Percentiles rank a stretch among this genome's conserved stretches.
phyloP scores from a whole-genome alignment of 805 yeast genomes.

The Kockiozyma suomiensis region DNA sequence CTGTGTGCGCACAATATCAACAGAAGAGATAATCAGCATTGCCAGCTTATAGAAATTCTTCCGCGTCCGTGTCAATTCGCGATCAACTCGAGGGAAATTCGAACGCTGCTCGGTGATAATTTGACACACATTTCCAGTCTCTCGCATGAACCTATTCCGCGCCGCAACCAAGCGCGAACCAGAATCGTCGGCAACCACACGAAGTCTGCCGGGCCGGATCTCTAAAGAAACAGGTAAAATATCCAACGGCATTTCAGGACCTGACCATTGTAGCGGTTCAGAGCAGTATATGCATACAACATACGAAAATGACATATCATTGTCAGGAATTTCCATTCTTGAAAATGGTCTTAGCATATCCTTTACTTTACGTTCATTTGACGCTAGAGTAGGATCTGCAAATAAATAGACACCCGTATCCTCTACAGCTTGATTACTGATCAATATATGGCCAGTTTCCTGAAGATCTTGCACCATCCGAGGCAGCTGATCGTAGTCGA shows the following conservation, averaged over 20 bases:
- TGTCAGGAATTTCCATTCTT: conserved; percentile 13
- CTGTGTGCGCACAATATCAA: conserved; percentile 52
- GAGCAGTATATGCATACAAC: conserved; percentile 58
- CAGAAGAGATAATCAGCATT: conserved; percentile 63
- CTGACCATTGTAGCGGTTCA: conserved; percentile 91
- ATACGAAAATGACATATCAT: conserved; percentile 21
- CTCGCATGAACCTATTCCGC: conserved; percentile 58
- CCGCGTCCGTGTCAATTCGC: conserved; percentile 67
- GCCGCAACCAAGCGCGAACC: conserved; percentile 57
- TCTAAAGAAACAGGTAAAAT: conserved; percentile 47
- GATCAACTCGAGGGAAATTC: conserved; percentile 71
- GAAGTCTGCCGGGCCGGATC: conserved; percentile 66
- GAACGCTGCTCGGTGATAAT: conserved; percentile 64
- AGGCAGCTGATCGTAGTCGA: conserved; percentile 44
- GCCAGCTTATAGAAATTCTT: conserved; percentile 69
- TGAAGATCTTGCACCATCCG: conserved; percentile 60
- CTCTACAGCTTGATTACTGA: conserved; percentile 72
- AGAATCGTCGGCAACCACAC: conserved; percentile 73
- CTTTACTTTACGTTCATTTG: conserved; percentile 24
- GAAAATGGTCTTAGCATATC: conserved; percentile 23
- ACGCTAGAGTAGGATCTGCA: conserved; percentile 58
- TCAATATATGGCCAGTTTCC: conserved; percentile 71
- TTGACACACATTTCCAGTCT: conserved; percentile 53
- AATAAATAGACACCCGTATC: conserved; percentile 76
- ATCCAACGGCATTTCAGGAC: conserved; percentile 62